Evolutionary conservation across 192 early-diverging fungal genomes (phyloP), one percentile per base, ranked within the genome.

Genomic region (Umbelopsis vinacea): DNA sequence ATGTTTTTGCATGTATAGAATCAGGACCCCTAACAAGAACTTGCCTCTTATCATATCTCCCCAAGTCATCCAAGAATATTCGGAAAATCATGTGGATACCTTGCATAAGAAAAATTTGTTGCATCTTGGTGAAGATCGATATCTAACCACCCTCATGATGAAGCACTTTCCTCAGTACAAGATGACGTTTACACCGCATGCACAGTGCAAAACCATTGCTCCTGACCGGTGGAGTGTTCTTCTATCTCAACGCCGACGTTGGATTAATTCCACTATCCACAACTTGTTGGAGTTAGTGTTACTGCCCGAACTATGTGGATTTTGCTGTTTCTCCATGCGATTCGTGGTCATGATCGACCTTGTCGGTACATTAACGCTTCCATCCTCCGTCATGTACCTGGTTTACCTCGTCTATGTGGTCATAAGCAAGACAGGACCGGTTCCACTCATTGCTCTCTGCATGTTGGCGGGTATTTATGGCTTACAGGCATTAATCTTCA

Each of bases 221-320:
- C 98, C 98, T 6, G 98, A 98, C 74, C 89, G 89, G 73, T 97
- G 95, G 91, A 84, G 87, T 35, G 93, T 99, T 15, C 78, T 99
- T 57, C 78, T 99, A 37, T 99, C 98, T 11, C 98, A 99, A 78
- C 91, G 98, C 71, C 94, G 98, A 79, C 92, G 98, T 71, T 99
- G 98, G 98, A 99, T 99, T 76, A 99, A 99, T 84, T 98, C 96
- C 40, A 99, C 98, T 11, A 92, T 99, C 10, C 98, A 99, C 84
- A 99, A 99, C 79, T 84, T 98, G 74, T 88, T 97, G 66, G 98
- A 99, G 78, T 83, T 99, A 43, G 77, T 96, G 43, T 91, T 95
- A 71, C 81, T 99, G 69, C 93, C 93, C 11, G 94, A 97, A 67
- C 89, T 98, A 53, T 98, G 98, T 74, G 97, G 98, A 12, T 95